These are phyloP conservation scores for Domatiomyces globalis DNA, from an alignment of 2,329 filamentous ascomycete genomes.

Conservation along the genomic window DNA sequence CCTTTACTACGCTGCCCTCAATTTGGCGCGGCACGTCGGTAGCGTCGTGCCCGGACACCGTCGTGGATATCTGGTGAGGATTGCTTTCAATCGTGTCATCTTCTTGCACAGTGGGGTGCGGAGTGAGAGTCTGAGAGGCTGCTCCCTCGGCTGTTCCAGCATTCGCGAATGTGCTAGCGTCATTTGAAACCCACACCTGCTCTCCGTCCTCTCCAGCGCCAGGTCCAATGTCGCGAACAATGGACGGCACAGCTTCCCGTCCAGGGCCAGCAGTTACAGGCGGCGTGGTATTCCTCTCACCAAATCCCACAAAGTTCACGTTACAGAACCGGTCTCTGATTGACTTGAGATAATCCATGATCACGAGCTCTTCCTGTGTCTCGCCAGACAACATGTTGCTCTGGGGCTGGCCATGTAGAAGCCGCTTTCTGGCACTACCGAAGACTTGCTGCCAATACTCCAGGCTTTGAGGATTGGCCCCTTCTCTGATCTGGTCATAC, in stretches of 20 bases:
- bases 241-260: background rate
- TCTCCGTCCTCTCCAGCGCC: no score
- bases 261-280: background rate
- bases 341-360: conserved; percentile 13
- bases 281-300: background rate
- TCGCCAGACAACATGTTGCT: conserved; percentile 12
- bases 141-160: background rate
- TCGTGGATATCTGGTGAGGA: background rate
- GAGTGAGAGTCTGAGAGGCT: background rate
- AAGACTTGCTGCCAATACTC: conserved; percentile 14
- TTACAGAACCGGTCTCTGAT: conserved; percentile 16
- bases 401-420: conserved; percentile 12
- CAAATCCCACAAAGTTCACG: conserved; percentile 13
- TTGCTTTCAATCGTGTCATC: background rate
- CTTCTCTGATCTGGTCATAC: conserved; percentile 10
- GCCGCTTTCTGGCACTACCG: conserved; percentile 11
- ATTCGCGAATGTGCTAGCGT: background rate
- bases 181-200: background rate
- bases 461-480: conserved; percentile 6
- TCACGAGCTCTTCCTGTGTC: conserved; percentile 12
- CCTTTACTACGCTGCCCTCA: background rate
- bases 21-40: background rate
- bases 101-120: background rate
- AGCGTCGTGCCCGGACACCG: background rate
- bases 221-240: background rate